phyloP scores from a whole-genome alignment of 495 filamentous ascomycete genomes.

The Podospora appendiculata region DNA sequence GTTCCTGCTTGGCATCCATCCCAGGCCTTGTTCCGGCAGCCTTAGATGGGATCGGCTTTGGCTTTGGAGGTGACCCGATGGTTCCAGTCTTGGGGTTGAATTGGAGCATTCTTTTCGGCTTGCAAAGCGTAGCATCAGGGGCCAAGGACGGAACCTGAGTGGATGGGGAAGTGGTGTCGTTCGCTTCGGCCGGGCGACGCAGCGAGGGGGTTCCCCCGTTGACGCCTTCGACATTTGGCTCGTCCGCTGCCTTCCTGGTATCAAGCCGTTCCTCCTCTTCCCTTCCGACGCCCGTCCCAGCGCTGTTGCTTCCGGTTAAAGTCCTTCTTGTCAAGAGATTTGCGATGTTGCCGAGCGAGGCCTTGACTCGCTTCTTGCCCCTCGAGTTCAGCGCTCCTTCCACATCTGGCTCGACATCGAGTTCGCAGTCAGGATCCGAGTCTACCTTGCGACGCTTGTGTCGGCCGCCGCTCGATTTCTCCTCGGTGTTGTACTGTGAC shows the following conservation, averaged over 20 bases:
- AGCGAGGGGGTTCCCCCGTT: too few relatives aligned
- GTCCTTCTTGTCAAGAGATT: constrained; percentile 5
- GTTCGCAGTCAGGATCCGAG: constrained; percentile 1
- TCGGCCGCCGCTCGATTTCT: constrained; percentile 28
- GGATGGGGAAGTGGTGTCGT: background rate
- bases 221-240: too few relatives aligned
- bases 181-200: background rate
- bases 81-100: constrained; percentile 46
- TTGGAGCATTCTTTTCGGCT: constrained; percentile 37
- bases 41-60: constrained; percentile 10
- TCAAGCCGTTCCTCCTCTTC: background rate
- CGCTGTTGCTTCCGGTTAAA: too few relatives aligned
- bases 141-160: background rate
- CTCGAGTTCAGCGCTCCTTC: constrained; percentile 2
- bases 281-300: too few relatives aligned
- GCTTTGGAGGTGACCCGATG: constrained; percentile 44
- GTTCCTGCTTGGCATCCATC: constrained; percentile 1
- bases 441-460: constrained; percentile 46
- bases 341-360: constrained; percentile 10
- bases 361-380: constrained; percentile 9
- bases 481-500: constrained; percentile 1
- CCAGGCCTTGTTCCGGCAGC: background rate
- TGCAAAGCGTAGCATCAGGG: constrained; percentile 1
- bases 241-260: too few relatives aligned
- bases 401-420: constrained; percentile 1